Conservation (phyloP, 2,329 filamentous ascomycete genomes). For the Exophiala alcalophila region DNA sequence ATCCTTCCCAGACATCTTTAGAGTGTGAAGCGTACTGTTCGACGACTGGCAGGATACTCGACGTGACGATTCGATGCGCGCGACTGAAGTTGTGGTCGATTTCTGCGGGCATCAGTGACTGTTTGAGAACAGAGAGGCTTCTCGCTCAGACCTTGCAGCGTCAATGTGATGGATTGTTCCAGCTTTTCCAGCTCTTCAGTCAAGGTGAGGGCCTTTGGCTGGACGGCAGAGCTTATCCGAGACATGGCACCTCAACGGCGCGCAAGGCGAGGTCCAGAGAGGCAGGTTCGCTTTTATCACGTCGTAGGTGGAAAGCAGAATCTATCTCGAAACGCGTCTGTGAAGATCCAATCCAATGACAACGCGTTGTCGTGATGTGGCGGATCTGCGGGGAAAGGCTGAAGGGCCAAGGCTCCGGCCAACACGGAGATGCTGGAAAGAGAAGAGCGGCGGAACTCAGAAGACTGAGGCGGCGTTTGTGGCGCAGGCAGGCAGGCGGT, state of each 20-base stretch:
- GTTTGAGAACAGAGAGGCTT: conserved; percentile 15
- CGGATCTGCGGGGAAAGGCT: too few species aligned
- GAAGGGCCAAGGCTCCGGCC: too few species aligned
- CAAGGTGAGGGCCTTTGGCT: conserved; percentile 63
- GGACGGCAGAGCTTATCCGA: conserved; percentile 16
- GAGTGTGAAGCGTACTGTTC: conserved; percentile 96
- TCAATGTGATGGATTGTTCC: conserved; percentile 94
- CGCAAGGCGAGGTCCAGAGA: too few species aligned
- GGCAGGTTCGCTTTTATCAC: too few species aligned
- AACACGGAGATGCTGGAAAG: too few species aligned
- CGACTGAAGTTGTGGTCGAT: conserved; percentile 98
- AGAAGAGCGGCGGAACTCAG: too few species aligned
- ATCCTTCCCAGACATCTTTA: conserved; percentile 91
- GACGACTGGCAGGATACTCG: conserved; percentile 86
- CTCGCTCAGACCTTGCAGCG: conserved; percentile 68
- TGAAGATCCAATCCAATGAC: conserved; percentile 1
- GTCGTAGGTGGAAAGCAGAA: too few species aligned
- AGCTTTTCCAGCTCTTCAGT: conserved; percentile 95
- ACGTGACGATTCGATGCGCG: conserved; percentile 92
- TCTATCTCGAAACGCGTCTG: conserved; percentile 1
- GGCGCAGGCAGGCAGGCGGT: conserved; percentile 16
- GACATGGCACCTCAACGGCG: conserved; percentile 22
- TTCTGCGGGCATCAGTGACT: conserved; percentile 54
- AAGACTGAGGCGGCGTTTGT: too few species aligned
- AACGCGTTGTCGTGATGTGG: too few species aligned